Evolutionary conservation across 768 basidiomycete species (phyloP), one percentile per base, ranked within the genome.

Genomic region (Termitomyces sp.): DNA sequence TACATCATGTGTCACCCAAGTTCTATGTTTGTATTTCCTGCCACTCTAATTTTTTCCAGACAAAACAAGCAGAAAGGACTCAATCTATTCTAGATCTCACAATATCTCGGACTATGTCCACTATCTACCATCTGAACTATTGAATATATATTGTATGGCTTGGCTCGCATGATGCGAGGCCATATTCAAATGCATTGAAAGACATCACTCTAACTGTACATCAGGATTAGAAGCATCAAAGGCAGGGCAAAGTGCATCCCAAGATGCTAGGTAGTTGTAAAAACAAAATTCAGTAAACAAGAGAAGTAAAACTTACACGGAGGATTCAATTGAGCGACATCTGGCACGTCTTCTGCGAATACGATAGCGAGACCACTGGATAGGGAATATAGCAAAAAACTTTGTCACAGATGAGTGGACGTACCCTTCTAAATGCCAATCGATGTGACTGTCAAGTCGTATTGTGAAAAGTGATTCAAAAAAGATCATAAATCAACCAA

Each of bases 371-470:
- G 68, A n/a, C 77, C 77, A 1, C 68, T 69, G 43, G 22, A 30
- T 30, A 7, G 18, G 4, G 14, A 4, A 22, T 16, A 26, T 8
- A 50, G 8, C 13, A 51, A 49, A 4, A 14, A 10, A 1, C 30
- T 18, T 20, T 5, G 6, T 50, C 14, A 10, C 26, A 47, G 26
- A 45, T 30, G 30, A 30, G 30, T 30, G 30, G 6, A 30, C 30
- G 2, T 36, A 76, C 74, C 65, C 63, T 14, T 76, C 67, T 8
- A 81, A 64, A 68, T 83, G 82, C 73, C 78, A 82, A 55, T 82
- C 80, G 54, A 82, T 82, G 61, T 82, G 80, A 57, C 79, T 79
- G 24, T 45, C 44, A 9, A 4, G n/a, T 1, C 30, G 30, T 30
- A 30, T 30, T 30, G 30, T 30, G 30, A 7, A 30, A 1, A 30